Base-by-base conservation (phyloP, 1,284 basidiomycete species). In the Filobasidium uniguttulatum region DNA sequence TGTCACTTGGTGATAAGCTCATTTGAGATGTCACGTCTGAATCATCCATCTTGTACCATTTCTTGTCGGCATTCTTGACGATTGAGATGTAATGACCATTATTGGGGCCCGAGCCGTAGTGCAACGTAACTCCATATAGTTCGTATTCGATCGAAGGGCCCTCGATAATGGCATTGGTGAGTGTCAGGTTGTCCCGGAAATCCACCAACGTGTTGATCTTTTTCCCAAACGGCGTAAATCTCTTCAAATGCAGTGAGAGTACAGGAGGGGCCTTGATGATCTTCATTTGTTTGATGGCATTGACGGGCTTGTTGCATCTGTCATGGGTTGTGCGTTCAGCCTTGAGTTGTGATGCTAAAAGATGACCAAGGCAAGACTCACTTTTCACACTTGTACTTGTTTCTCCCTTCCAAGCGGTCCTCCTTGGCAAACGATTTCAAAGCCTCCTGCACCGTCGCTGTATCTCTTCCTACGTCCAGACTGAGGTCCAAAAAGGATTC, bases 311-410 rank as follows among this genome's bases (percentile, higher is more conserved):
- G 67, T 89, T 89, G 74, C 91, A 94, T 66, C 63, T 86, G 88
- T 54, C 65, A 61, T 6, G 52, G 57, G 51, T 67, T 47, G 3
- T 52, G 58, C 31, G 49, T 9, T 52, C 34, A 33, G 53, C 38
- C 29, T 19, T 35, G 30, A 47, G 4, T 31, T 23, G 10, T 10
- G 33, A 23, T 22, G 31, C 43, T 37, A 34, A 22, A 14, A 20
- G 15, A 12, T 17, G 10, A 20, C n/a, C 23, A 26, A 14, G 17
- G 35, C 2, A n/a, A n/a, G 22, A 74, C 82, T 61, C 63, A 93
- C 86, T 87, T 93, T 68, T 98, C 93, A 69, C 94, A 99, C 65
- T 90, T 87, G 71, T 99, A 99, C 71, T 94, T 94, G 74, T 98
- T 89, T 5, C 82, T 79, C 0, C 93, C 94, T 52, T 80, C 84